phyloP scores from a whole-genome alignment of 257 asterid genomes.

The Solanum rostratum region DNA sequence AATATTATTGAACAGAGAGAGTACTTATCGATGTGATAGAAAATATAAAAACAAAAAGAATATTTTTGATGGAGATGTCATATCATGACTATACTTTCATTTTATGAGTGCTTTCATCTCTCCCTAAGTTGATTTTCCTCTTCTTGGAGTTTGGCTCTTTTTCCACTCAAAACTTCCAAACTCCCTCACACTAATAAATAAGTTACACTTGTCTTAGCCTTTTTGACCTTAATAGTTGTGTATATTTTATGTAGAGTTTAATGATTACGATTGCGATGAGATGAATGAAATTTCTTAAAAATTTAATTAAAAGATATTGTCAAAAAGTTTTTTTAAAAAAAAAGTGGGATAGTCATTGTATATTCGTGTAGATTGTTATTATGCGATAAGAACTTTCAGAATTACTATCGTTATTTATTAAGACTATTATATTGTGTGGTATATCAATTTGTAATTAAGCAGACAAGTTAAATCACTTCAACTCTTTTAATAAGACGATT shows the following conservation, averaged over 20 bases:
- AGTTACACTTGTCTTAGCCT: not conserved
- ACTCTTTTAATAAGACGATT: no score
- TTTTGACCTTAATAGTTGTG: not conserved
- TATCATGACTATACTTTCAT: slow-evolving; percentile 4
- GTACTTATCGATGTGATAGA: not conserved
- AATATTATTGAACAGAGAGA: not conserved
- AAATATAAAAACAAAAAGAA: not conserved
- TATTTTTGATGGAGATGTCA: not conserved
- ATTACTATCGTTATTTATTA: rapidly evolving
- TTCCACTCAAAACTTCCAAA: not conserved
- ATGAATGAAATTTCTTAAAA: not conserved
- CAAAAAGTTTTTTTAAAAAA: no score
- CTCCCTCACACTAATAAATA: not conserved
- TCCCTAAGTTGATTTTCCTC: not conserved
- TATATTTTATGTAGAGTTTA: not conserved
- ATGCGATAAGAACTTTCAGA: no score
- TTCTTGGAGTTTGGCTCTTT: not conserved
- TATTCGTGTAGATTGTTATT: no score
- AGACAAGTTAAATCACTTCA: no score
- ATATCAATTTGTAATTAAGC: no score
- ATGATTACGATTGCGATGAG: not conserved
- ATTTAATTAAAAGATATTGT: no score
- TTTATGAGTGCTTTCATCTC: not conserved
- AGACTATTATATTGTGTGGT: no score
- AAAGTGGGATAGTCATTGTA: no score